Evolutionary conservation across 371 early-diverging fungal species (phyloP).

Genomic region (Mortierella sp.): DNA sequence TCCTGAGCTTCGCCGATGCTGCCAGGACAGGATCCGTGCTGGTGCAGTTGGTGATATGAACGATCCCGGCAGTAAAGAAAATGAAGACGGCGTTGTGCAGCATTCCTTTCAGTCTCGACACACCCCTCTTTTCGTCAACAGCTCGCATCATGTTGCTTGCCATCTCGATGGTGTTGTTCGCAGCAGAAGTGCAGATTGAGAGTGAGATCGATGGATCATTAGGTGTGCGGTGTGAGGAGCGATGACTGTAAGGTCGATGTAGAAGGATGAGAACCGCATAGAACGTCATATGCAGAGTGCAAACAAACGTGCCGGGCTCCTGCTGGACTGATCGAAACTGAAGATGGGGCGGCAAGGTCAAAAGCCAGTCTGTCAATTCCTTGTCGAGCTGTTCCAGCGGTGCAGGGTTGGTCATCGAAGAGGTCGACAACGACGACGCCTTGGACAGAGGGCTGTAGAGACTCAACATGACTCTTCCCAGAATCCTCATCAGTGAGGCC

Average conservation of each 20-base stretch:
- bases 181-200: slow-evolving; percentile 70
- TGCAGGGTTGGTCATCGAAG: slow-evolving; percentile 52
- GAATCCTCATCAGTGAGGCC: slow-evolving; percentile 41
- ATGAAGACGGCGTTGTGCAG: slow-evolving; percentile 61
- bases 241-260: slow-evolving; percentile 65
- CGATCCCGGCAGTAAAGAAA: slow-evolving; percentile 47
- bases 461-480: slow-evolving; percentile 49
- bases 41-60: slow-evolving; percentile 52
- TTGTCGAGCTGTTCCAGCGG: slow-evolving; percentile 53
- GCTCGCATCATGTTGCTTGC: slow-evolving; percentile 59
- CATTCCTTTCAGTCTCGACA: slow-evolving; percentile 53
- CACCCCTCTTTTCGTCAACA: slow-evolving; percentile 32
- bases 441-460: slow-evolving; percentile 48
- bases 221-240: slow-evolving; percentile 20
- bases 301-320: slow-evolving; percentile 54
- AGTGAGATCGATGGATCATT: slow-evolving; percentile 54
- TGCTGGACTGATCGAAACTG: slow-evolving; percentile 53
- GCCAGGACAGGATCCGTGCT: slow-evolving; percentile 46
- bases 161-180: slow-evolving; percentile 63
- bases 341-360: slow-evolving; percentile 45
- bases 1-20: slow-evolving; percentile 40
- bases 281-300: slow-evolving; percentile 63
- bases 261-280: slow-evolving; percentile 63
- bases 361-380: slow-evolving; percentile 53
- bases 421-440: slow-evolving; percentile 39